Base-by-base conservation (phyloP, 768 basidiomycete species). In the Naematelia aurantialba region DNA sequence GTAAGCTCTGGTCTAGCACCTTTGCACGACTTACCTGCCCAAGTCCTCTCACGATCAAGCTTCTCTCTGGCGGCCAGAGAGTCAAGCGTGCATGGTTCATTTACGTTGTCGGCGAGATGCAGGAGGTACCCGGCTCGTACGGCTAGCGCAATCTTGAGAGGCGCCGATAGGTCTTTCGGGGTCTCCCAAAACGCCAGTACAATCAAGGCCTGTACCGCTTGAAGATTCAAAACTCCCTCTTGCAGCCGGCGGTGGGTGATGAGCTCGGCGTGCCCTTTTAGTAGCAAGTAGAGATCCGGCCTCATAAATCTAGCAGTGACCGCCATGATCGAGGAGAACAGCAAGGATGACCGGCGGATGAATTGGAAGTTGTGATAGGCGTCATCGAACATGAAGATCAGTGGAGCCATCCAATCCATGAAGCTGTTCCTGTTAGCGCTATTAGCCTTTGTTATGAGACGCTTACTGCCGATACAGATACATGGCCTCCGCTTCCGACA, bases 301-400 rank as follows among this genome's bases (percentile, higher is more conserved):
- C 48, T n/a, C 12, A 22, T 14, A 25, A 50, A 50, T 5, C 48
- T n/a, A 5, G 48, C 48, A 2, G 26, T 27, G 14, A 50, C 48
- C 5, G 48, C 48, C 17, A 26, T 22, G 4, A 26, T 27, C 5
- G 21, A 50, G 48, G 48, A 50, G 48, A 12, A 50, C 48, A 21
- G 48, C 22, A 25, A n/a, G n/a, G n/a, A n/a, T n/a, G 48, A 50
- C 14, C 22, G 22, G 19, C 48, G 8, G 14, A 50, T 26, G 17
- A 22, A 27, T 25, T 50, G 22, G 48, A 21, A 50, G 5, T 22
- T 50, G 52, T 53, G 29, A 30, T 31, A 39, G 27, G 31, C 52
- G n/a, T 27, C 31, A 30, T 53, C 52, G 30, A 53, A 34, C 27
- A 53, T 53, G 29, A 19, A 30, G 5, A 30, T 14, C 19, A 53